Base-by-base conservation (phyloP, 306 rosid genomes). In the Trifolium dubium region DNA sequence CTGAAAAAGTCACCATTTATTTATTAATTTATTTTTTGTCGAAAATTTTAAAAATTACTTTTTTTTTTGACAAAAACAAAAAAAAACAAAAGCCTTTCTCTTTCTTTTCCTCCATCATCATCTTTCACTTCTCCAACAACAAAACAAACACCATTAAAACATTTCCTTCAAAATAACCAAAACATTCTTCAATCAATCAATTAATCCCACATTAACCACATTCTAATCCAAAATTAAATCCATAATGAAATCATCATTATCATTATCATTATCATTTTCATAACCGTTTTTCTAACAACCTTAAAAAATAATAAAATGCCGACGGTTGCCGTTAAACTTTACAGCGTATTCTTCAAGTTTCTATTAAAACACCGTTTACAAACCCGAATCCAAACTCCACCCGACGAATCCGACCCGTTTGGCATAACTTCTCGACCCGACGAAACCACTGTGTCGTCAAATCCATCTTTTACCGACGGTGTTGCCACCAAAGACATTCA, bases 271-370 rank as follows among this genome's bases (percentile, higher is more conserved):
- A n/a, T n/a, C n/a, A n/a, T 35, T 35, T 5, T 35, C 40, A 23
- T 80, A 41, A 71, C 60, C 67, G 7, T 9, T 79, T 71, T 65
- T 76, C 61, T 74, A 66, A 55, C 69, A 30, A 41, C 32, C 23
- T 10, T 37, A 9, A 35, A 8, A 35, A n/a, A 23, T 23, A 2
- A 37, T 8, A 37, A 83, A 68, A 94, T 94, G 99, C 97, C 99
- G 69, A 87, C 86, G 85, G 96, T 94, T 28, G 90, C 95, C 53
- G 97, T 94, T 40, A 90, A 94, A 86, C 96, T 94, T 69, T 92
- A 94, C 67, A 92, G 99, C 88, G 98, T 92, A 0, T 92, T 94
- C 96, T 94, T 92, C 89, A 94, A 94, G 83, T 94, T 94, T 71
- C 92, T 92, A 67, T 83, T 90, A 82, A 94, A 94, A 86, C 90